Percentiles rank a stretch among this genome's conserved stretches.
Conservation (phyloP, 768 basidiomycete genomes). For the Lactarius hatsudake region DNA sequence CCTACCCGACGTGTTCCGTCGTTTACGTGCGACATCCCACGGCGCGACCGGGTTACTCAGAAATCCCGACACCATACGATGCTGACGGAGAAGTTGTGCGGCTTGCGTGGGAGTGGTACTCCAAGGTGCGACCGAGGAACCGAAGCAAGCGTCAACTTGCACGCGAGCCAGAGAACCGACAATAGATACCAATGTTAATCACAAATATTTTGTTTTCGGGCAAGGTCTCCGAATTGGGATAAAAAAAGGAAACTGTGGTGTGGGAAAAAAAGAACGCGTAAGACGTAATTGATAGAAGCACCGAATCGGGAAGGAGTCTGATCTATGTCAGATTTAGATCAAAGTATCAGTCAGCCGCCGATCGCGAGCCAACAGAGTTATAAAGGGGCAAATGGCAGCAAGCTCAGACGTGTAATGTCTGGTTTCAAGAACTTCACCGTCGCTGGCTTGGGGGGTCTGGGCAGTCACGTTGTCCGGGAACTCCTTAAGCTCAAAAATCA, state of each 20-base stretch:
- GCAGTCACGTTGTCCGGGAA: background rate
- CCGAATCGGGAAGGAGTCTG: too few relatives aligned
- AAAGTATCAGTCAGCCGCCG: too few relatives aligned
- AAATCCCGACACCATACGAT: slow-evolving; percentile 94
- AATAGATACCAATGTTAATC: slow-evolving; percentile 13
- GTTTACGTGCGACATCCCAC: slow-evolving; percentile 96
- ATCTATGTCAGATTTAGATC: too few relatives aligned
- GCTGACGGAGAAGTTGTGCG: slow-evolving; percentile 92
- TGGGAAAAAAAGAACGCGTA: too few relatives aligned
- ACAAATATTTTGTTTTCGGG: background rate
- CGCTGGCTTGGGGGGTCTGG: slow-evolving; percentile 7
- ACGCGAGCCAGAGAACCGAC: slow-evolving; percentile 27
- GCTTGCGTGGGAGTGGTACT: slow-evolving; percentile 96
- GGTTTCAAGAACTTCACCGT: slow-evolving; percentile 14
- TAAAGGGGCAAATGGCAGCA: background rate
- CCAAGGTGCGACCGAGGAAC: slow-evolving; percentile 62
- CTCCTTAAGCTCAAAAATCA: slow-evolving; percentile 6
- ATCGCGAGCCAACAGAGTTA: background rate
- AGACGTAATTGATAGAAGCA: too few relatives aligned
- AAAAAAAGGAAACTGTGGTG: too few relatives aligned
- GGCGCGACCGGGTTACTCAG: slow-evolving; percentile 91
- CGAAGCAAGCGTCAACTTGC: slow-evolving; percentile 28
- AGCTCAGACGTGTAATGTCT: background rate
- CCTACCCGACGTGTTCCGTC: slow-evolving; percentile 84
- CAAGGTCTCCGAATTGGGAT: too few relatives aligned